Conservation (phyloP, 805 yeast genomes). For the Zygosaccharomyces rouxii region DNA sequence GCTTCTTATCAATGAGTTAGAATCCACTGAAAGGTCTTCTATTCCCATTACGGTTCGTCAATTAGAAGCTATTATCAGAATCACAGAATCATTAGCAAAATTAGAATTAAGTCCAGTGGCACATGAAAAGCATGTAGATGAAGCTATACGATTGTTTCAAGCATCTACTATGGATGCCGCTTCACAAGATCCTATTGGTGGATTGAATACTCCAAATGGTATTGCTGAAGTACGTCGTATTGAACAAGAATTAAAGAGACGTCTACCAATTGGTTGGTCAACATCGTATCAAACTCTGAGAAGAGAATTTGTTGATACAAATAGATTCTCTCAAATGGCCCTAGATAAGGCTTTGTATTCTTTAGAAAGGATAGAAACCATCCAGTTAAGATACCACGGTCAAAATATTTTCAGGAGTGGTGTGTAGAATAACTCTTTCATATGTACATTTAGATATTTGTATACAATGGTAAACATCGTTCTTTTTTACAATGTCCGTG, state of each 20-base stretch:
- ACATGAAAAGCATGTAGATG: conserved; percentile 84
- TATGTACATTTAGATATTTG: no score
- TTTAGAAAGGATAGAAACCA: conserved; percentile 80
- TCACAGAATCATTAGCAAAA: conserved; percentile 90
- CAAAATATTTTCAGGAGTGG: conserved; percentile 75
- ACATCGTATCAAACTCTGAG: conserved; percentile 80
- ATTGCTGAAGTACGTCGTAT: conserved; percentile 70
- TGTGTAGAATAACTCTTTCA: conserved; percentile 36
- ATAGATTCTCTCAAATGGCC: conserved; percentile 61
- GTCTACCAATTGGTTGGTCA: conserved; percentile 95
- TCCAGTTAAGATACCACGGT: conserved; percentile 83
- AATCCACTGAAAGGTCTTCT: conserved; percentile 82
- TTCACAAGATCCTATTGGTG: conserved; percentile 45
- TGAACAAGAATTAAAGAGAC: conserved; percentile 79
- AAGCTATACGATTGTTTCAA: conserved; percentile 87
- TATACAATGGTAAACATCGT: no score
- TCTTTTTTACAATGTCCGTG: no score
- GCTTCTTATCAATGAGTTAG: conserved; percentile 73
- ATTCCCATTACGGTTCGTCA: conserved; percentile 98
- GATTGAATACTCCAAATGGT: conserved; percentile 46
- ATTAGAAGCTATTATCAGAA: conserved; percentile 94
- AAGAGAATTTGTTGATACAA: conserved; percentile 71
- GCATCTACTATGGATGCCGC: conserved; percentile 99
- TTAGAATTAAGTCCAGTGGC: conserved; percentile 79
- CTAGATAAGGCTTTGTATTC: conserved; percentile 78